phyloP scores from a whole-genome alignment of 257 asterid genomes.

The Solanum bukasovii region DNA sequence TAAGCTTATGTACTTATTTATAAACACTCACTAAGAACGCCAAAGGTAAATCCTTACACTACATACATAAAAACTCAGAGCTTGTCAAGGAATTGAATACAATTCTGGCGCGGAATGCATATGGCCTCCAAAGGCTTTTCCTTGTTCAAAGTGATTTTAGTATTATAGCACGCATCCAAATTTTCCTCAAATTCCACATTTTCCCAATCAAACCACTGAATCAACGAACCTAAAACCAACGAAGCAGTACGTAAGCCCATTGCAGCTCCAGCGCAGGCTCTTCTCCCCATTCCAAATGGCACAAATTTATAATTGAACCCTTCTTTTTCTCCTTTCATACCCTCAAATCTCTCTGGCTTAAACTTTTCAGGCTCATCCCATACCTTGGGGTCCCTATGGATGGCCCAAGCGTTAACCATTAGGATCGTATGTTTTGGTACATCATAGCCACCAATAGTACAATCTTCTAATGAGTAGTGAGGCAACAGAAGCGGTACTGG shows the following conservation, averaged over 20 bases:
- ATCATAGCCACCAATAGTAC: too few relatives aligned
- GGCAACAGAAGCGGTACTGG: too few relatives aligned
- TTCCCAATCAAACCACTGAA: constrained; percentile 52
- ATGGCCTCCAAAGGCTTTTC: constrained; percentile 34
- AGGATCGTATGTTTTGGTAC: too few relatives aligned
- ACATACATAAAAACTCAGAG: not conserved
- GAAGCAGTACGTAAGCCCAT: constrained; percentile 28
- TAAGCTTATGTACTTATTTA: not conserved
- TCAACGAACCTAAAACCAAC: constrained; percentile 30
- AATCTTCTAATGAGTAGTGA: too few relatives aligned
- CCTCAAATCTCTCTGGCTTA: too few relatives aligned
- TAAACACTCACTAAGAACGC: not conserved
- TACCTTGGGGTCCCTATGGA: too few relatives aligned
- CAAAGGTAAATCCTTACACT: not conserved
- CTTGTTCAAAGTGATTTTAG: not conserved
- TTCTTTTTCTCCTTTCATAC: not conserved
- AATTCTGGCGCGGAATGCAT: constrained; percentile 13
- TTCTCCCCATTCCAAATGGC: constrained; percentile 48
- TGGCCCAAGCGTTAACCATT: too few relatives aligned
- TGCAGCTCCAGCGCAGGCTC: constrained; percentile 41
- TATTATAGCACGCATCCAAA: constrained; percentile 1
- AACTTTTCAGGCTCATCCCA: too few relatives aligned
- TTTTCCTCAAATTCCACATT: not conserved
- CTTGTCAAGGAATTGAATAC: constrained; percentile 15
- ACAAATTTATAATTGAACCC: constrained; percentile 18